These are phyloP conservation scores for Tuber magnatum DNA, from an alignment of 495 filamentous ascomycete genomes.

Conservation along the genomic window DNA sequence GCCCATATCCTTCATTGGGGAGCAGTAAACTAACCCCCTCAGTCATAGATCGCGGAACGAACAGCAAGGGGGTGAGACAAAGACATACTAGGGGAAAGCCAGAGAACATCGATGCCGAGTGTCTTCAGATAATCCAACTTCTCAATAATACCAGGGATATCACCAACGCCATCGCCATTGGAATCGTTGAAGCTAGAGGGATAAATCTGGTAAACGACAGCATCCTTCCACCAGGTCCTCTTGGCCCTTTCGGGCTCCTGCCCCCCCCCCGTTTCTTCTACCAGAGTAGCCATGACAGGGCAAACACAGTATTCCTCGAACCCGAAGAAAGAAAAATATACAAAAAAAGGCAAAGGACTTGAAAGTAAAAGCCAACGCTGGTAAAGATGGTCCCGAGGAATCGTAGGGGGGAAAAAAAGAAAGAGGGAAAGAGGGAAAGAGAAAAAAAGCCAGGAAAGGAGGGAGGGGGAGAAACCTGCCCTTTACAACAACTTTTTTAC, in stretches of 20 bases:
- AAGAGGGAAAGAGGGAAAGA: neutral
- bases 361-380: neutral
- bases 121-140: constrained; percentile 59
- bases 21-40: constrained; percentile 50
- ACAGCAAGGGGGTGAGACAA: neutral
- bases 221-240: constrained; percentile 37
- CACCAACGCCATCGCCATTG: constrained; percentile 61
- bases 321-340: neutral
- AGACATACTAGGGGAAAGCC: constrained; percentile 52
- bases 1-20: constrained; percentile 59
- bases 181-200: constrained; percentile 61
- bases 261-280: neutral
- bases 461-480: neutral
- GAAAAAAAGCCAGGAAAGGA: neutral
- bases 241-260: constrained; percentile 10
- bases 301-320: neutral
- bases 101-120: constrained; percentile 60
- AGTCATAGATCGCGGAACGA: constrained; percentile 4
- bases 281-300: neutral
- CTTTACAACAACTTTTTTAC: neutral
- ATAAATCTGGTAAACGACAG: constrained; percentile 61
- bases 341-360: neutral
- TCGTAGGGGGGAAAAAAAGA: neutral
- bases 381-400: neutral
- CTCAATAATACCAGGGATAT: constrained; percentile 59